Percentiles rank a stretch among this genome's conserved stretches.
These are phyloP conservation scores for Suhomyces atakaporum DNA, from an alignment of 1,139 yeast genomes.

Conservation along the genomic window DNA sequence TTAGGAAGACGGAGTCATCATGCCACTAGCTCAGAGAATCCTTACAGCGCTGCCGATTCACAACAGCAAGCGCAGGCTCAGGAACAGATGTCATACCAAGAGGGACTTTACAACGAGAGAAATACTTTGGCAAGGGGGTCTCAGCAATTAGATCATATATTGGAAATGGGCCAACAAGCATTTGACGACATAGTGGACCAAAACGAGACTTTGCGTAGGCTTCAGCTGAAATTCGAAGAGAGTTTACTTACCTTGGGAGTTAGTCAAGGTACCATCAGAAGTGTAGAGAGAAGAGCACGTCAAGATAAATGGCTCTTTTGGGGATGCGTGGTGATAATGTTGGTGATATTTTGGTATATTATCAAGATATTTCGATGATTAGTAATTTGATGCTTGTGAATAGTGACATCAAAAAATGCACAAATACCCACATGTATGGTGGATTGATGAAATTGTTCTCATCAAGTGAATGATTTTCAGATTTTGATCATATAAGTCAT, in stretches of 20 bases:
- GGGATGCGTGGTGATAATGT: slow-evolving; percentile 64
- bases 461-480: too few species aligned
- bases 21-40: slow-evolving; percentile 55
- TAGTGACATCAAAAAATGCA: too few species aligned
- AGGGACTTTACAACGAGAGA: slow-evolving; percentile 70
- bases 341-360: slow-evolving; percentile 71
- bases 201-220: slow-evolving; percentile 64
- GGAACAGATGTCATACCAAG: slow-evolving; percentile 47
- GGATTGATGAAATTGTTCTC: too few species aligned
- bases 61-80: slow-evolving; percentile 28
- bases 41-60: slow-evolving; percentile 42
- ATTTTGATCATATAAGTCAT: too few species aligned
- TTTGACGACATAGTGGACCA: slow-evolving; percentile 87
- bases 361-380: slow-evolving; percentile 52
- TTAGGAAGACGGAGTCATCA: slow-evolving; percentile 53
- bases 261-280: slow-evolving; percentile 79
- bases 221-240: slow-evolving; percentile 66
- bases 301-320: slow-evolving; percentile 90
- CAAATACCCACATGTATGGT: too few species aligned
- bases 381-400: too few species aligned
- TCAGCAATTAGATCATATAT: slow-evolving; percentile 81
- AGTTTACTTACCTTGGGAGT: slow-evolving; percentile 83
- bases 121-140: slow-evolving; percentile 69
- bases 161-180: slow-evolving; percentile 87
- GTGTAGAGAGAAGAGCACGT: slow-evolving; percentile 80